These are phyloP conservation scores for Arxiozyma bovina DNA, from an alignment of 1,139 yeast genomes.

Conservation along the genomic window DNA sequence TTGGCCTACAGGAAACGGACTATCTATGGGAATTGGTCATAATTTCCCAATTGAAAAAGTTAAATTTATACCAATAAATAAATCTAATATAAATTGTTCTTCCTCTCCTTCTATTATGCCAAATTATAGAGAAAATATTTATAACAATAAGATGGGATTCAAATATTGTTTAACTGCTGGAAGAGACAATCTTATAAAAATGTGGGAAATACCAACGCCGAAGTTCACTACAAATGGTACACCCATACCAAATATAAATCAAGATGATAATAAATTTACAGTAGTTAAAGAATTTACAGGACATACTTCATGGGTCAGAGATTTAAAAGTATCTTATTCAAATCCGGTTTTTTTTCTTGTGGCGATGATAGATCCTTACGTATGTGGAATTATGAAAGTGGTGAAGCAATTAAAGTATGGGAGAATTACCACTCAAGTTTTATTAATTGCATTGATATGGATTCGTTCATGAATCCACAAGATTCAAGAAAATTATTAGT, in stretches of 20 bases:
- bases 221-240: constrained; percentile 43
- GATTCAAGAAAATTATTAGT: constrained; percentile 15
- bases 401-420: constrained; percentile 52
- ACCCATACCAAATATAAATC: constrained; percentile 45
- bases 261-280: constrained; percentile 44
- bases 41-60: constrained; percentile 75
- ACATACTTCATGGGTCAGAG: constrained; percentile 83
- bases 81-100: constrained; percentile 15
- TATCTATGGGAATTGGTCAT: constrained; percentile 66
- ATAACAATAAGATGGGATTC: constrained; percentile 39
- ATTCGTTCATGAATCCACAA: constrained; percentile 6
- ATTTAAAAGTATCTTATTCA: constrained; percentile 30
- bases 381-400: constrained; percentile 67
- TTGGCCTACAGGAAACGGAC: constrained; percentile 58
- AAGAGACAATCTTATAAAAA: constrained; percentile 63
- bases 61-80: constrained; percentile 49
- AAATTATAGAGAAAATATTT: constrained; percentile 8
- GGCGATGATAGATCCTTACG: constrained; percentile 73
- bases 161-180: constrained; percentile 73
- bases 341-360: constrained; percentile 62
- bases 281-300: constrained; percentile 55
- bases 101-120: not conserved
- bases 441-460: constrained; percentile 19
- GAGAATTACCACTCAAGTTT: constrained; percentile 19
- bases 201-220: constrained; percentile 73